phyloP scores from a whole-genome alignment of 1,284 basidiomycete species.

The Ganoderma resinaceum region DNA sequence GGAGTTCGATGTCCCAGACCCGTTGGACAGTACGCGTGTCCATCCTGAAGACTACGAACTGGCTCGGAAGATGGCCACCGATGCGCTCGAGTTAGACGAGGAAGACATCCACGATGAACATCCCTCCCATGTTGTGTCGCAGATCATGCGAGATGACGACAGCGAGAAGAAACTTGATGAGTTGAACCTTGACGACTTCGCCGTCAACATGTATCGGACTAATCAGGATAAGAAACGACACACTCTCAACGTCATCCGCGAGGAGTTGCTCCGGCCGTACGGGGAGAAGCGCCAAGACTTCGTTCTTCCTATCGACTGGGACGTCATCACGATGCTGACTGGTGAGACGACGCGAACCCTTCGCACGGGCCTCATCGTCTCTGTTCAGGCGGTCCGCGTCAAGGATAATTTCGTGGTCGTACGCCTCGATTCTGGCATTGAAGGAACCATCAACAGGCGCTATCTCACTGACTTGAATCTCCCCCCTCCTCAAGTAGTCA shows the following conservation, averaged over 20 bases:
- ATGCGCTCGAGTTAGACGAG: constrained; percentile 94
- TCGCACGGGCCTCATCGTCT: constrained; percentile 83
- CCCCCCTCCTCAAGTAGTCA: constrained; percentile 56
- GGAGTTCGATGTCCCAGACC: constrained; percentile 78
- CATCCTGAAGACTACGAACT: constrained; percentile 99
- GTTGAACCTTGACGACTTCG: constrained; percentile 96
- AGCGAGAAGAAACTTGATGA: constrained; percentile 87
- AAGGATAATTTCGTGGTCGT: constrained; percentile 63
- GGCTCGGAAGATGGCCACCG: constrained; percentile 98
- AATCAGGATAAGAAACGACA: constrained; percentile 89
- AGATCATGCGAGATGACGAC: constrained; percentile 87
- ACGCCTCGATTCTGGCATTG: constrained; percentile 92
- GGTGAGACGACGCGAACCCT: constrained; percentile 90
- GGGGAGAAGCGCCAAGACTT: constrained; percentile 81
- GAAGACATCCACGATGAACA: constrained; percentile 93
- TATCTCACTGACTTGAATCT: constrained; percentile 65
- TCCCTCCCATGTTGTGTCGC: constrained; percentile 84
- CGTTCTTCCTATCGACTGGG: constrained; percentile 73
- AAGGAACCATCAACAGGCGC: constrained; percentile 78
- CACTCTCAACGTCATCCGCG: constrained; percentile 87
- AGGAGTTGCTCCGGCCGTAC: constrained; percentile 90
- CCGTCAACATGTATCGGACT: constrained; percentile 87
- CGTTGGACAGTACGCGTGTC: constrained; percentile 94
- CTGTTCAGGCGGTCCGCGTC: constrained; percentile 76
- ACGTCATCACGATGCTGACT: constrained; percentile 94